A percentile compares a stretch with the other conserved stretches of the same genome.
These are phyloP conservation scores for Echinosophora koreensis DNA, from an alignment of 306 rosid genomes.

Conservation along the genomic window DNA sequence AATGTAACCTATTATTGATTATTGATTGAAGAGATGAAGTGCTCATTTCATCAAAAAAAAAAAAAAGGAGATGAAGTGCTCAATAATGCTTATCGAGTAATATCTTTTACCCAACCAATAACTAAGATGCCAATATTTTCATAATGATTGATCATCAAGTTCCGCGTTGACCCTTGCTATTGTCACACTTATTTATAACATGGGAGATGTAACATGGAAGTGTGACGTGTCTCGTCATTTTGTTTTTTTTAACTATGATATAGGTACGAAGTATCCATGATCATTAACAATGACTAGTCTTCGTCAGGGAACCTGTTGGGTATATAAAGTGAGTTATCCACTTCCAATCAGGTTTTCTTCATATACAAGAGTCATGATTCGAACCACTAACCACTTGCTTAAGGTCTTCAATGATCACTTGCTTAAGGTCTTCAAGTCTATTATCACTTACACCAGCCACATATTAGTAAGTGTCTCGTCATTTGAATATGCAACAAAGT, in stretches of 20 bases:
- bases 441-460: too few relatives aligned
- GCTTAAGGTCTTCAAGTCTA: too few relatives aligned
- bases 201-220: neutral
- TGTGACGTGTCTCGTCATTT: conserved; percentile 20
- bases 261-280: too few relatives aligned
- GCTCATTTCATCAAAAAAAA: too few relatives aligned
- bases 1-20: neutral
- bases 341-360: too few relatives aligned
- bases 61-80: neutral
- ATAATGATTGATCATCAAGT: conserved; percentile 36
- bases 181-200: neutral
- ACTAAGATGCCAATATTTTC: conserved; percentile 40
- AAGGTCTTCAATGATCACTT: too few relatives aligned
- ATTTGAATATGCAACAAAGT: neutral
- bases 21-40: neutral
- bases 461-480: conserved; percentile 24
- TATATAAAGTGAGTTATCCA: too few relatives aligned
- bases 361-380: too few relatives aligned
- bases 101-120: conserved; percentile 33
- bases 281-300: too few relatives aligned
- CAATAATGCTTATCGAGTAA: conserved; percentile 17
- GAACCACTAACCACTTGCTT: too few relatives aligned
- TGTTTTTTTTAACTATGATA: too few relatives aligned
- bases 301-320: too few relatives aligned
- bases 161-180: conserved; percentile 2